phyloP scores from a whole-genome alignment of 2,329 filamentous ascomycete species.

The Raffaelea arxii region DNA sequence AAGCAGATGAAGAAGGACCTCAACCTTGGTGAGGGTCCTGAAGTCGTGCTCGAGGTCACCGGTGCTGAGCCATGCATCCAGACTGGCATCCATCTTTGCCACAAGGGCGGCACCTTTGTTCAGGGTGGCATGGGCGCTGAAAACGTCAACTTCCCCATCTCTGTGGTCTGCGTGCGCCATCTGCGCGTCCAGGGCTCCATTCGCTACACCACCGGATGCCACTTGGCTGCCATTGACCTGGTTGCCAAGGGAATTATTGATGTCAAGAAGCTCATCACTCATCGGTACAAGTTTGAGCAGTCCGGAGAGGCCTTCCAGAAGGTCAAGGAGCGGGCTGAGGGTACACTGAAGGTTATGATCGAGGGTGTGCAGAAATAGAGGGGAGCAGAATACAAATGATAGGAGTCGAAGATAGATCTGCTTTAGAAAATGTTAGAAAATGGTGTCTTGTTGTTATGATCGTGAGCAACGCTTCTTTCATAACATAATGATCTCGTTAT shows the following conservation, averaged over 20 bases:
- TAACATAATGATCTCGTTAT: too few species aligned
- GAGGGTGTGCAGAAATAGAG: constrained; percentile 10
- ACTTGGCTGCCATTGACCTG: constrained; percentile 37
- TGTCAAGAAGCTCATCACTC: constrained; percentile 23
- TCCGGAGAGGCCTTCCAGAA: constrained; percentile 10
- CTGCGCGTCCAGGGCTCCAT: constrained; percentile 36
- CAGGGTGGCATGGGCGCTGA: constrained; percentile 40
- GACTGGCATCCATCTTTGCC: constrained; percentile 48
- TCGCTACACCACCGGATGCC: constrained; percentile 39
- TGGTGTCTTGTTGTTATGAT: too few species aligned
- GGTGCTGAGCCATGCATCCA: constrained; percentile 72
- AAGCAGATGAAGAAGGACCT: constrained; percentile 27
- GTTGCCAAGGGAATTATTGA: constrained; percentile 33
- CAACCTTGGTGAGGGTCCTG: constrained; percentile 48
- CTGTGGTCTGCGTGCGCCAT: constrained; percentile 35
- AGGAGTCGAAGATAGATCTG: too few species aligned
- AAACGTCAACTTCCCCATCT: constrained; percentile 40
- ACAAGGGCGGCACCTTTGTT: constrained; percentile 35
- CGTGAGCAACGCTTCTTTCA: too few species aligned
- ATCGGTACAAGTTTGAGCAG: constrained; percentile 19
- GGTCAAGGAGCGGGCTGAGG: constrained; percentile 6
- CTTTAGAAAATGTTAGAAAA: too few species aligned
- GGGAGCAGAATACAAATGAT: too few species aligned
- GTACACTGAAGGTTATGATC: constrained; percentile 10
- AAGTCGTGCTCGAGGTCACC: constrained; percentile 67